Percentiles rank a stretch among this genome's conserved stretches.
Evolutionary conservation across 2,329 filamentous ascomycete genomes (phyloP).

Genomic region (Diplodia seriata): DNA sequence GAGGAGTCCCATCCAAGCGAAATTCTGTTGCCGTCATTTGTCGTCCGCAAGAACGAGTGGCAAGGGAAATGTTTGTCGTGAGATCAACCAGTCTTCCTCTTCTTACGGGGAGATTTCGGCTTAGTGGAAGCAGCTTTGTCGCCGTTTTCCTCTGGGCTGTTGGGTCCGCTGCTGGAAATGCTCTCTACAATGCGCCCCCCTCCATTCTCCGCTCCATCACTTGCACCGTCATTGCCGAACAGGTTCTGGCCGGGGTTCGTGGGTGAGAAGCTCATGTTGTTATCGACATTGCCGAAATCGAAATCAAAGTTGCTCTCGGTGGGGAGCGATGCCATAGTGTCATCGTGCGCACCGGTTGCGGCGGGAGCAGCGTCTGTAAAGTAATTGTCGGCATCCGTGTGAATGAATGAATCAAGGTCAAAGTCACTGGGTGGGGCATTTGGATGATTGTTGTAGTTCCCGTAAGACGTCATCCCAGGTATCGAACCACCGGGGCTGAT

Average conservation of each 20-base stretch:
- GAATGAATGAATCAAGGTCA: slow-evolving; percentile 60
- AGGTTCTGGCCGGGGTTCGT: slow-evolving; percentile 7
- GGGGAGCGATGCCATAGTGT: slow-evolving; percentile 40
- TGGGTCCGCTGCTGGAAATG: slow-evolving; percentile 42
- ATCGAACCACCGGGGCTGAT: slow-evolving; percentile 81
- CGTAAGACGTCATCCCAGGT: slow-evolving; percentile 28
- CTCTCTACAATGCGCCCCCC: slow-evolving; percentile 44
- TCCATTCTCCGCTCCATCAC: slow-evolving; percentile 27
- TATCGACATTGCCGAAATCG: slow-evolving; percentile 33
- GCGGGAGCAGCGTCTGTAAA: slow-evolving; percentile 49
- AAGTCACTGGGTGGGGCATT: slow-evolving; percentile 36
- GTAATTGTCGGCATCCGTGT: slow-evolving; percentile 55
- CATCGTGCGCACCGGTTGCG: slow-evolving; percentile 10
- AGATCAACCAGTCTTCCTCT: slow-evolving; percentile 28
- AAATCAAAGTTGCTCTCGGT: slow-evolving; percentile 35
- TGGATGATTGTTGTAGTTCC: slow-evolving; percentile 10
- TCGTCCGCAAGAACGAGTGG: slow-evolving; percentile 4
- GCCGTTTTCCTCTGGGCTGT: slow-evolving; percentile 38
- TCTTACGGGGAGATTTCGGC: slow-evolving; percentile 29
- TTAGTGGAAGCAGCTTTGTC: background rate
- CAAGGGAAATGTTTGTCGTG: background rate
- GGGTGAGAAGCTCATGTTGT: slow-evolving; percentile 34
- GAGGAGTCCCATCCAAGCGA: background rate
- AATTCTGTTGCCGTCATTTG: background rate
- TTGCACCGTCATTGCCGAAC: slow-evolving; percentile 19